These are phyloP conservation scores for Coemansia sp. DNA, from an alignment of 192 early-diverging fungal species.

Conservation along the genomic window DNA sequence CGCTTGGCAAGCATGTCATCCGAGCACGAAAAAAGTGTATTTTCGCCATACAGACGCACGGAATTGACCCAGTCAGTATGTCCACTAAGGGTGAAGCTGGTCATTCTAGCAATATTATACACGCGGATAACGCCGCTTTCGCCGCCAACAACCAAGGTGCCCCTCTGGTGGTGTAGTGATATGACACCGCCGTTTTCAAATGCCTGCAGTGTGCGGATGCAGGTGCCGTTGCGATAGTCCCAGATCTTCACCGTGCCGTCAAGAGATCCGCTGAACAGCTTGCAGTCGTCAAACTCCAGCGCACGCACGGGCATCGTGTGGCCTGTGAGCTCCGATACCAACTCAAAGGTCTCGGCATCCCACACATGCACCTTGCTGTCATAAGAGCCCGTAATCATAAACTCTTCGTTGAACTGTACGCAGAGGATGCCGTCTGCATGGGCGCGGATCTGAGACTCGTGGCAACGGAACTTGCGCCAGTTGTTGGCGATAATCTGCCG, in stretches of 20 bases:
- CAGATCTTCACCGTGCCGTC: slow-evolving; percentile 92
- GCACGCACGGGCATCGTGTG: slow-evolving; percentile 85
- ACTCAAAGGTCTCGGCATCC: slow-evolving; percentile 83
- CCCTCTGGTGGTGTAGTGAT: slow-evolving; percentile 77
- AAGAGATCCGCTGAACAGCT: slow-evolving; percentile 90
- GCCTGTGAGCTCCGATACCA: slow-evolving; percentile 75
- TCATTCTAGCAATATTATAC: slow-evolving; percentile 70
- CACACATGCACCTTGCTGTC: slow-evolving; percentile 86
- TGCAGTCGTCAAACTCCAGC: slow-evolving; percentile 91
- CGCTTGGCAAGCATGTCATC: slow-evolving; percentile 84
- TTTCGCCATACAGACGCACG: slow-evolving; percentile 73
- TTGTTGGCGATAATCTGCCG: slow-evolving; percentile 89
- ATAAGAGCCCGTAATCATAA: slow-evolving; percentile 85
- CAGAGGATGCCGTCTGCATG: slow-evolving; percentile 92
- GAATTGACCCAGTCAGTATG: slow-evolving; percentile 92
- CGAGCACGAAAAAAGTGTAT: slow-evolving; percentile 75
- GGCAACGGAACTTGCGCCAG: slow-evolving; percentile 85
- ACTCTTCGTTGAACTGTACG: slow-evolving; percentile 82
- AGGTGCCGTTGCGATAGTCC: slow-evolving; percentile 86
- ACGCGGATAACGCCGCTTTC: slow-evolving; percentile 83
- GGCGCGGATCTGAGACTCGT: slow-evolving; percentile 62
- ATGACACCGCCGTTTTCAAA: slow-evolving; percentile 71
- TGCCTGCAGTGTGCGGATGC: slow-evolving; percentile 70
- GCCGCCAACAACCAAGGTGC: slow-evolving; percentile 81
- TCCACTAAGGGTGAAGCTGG: slow-evolving; percentile 68